A percentile compares a stretch with the other conserved stretches of the same genome.
Evolutionary conservation across 768 basidiomycete species (phyloP).

Genomic region (Dacryopinax spathularia): DNA sequence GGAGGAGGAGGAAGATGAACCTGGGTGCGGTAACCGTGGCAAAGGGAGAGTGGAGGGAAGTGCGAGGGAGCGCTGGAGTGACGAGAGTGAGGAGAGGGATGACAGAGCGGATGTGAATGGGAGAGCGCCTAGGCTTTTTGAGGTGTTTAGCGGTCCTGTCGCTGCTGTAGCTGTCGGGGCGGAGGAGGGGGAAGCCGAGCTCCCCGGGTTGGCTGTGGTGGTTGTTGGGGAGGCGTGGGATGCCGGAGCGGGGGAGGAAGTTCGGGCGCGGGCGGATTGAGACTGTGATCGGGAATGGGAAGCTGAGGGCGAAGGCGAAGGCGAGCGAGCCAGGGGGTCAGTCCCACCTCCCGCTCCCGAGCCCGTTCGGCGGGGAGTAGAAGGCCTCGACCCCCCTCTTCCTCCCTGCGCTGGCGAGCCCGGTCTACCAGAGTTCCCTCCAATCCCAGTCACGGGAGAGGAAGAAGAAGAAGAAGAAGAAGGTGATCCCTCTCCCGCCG

Average conservation of each 20-base stretch:
- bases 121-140: too few species aligned
- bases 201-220: neutral
- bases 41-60: neutral
- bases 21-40: neutral
- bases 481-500: conserved; percentile 43
- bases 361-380: too few species aligned
- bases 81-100: neutral
- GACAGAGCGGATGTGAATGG: neutral
- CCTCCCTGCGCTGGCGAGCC: too few species aligned
- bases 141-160: neutral
- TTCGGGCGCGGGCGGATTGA: neutral
- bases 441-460: neutral
- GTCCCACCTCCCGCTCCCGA: too few species aligned
- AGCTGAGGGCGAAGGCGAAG: too few species aligned
- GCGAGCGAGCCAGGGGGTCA: too few species aligned
- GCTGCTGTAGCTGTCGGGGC: neutral
- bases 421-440: too few species aligned
- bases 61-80: neutral
- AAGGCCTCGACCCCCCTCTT: too few species aligned
- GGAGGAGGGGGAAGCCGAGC: neutral
- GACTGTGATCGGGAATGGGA: neutral
- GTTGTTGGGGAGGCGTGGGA: neutral
- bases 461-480: neutral
- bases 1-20: neutral
- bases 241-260: neutral